Evolutionary conservation across 192 early-diverging fungal genomes (phyloP).

Genomic region (Coemansia sp.): DNA sequence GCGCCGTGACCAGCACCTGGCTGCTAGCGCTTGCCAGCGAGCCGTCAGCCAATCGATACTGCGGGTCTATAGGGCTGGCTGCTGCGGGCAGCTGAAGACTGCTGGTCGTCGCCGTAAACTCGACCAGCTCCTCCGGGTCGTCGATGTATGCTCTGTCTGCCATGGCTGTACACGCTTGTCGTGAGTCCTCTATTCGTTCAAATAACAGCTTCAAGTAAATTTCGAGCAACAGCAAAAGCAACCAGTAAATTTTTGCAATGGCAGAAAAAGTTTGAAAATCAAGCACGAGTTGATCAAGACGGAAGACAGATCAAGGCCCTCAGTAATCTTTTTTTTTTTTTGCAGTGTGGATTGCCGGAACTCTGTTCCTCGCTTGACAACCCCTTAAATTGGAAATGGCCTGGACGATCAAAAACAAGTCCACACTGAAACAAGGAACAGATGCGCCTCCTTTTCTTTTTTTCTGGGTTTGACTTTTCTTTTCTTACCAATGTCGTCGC

Average conservation of each 20-base stretch:
- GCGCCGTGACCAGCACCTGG: conserved; percentile 38
- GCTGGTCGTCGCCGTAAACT: conserved; percentile 37
- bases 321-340: background rate
- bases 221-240: background rate
- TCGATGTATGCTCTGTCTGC: conserved; percentile 36
- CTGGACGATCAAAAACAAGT: too few relatives aligned
- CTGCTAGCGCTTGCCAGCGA: background rate
- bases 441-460: too few relatives aligned
- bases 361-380: too few relatives aligned
- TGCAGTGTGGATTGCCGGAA: too few relatives aligned
- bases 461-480: background rate
- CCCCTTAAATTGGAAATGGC: too few relatives aligned
- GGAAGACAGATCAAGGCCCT: too few relatives aligned
- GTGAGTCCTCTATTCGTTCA: background rate
- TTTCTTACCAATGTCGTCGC: conserved; percentile 19
- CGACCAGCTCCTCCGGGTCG: conserved; percentile 43
- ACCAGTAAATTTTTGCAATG: background rate
- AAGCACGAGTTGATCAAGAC: background rate
- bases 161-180: conserved; percentile 9
- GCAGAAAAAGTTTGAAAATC: background rate
- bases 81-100: conserved; percentile 42
- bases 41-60: conserved; percentile 8
- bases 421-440: too few relatives aligned
- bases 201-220: background rate
- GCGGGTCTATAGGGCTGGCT: conserved; percentile 34